Percentiles rank a stretch among this genome's conserved stretches.
Conservation (phyloP, 352 stramenopile species). For the Albugo laibachii region DNA sequence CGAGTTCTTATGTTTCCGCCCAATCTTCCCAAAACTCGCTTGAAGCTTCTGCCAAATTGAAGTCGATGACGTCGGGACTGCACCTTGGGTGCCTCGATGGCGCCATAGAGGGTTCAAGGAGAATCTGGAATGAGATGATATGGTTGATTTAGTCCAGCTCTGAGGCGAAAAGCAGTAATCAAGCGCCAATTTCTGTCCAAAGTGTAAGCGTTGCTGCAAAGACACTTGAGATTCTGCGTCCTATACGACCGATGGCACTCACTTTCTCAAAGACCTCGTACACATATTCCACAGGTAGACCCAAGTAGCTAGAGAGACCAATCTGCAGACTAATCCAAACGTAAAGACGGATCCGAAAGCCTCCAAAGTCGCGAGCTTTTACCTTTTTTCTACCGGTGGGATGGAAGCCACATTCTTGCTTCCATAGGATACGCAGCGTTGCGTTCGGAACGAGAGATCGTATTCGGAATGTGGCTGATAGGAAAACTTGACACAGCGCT, state of each 20-base stretch:
- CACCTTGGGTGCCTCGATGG: conserved; percentile 9
- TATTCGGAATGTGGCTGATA: conserved; percentile 70
- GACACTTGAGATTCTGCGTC: background rate
- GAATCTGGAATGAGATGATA: too few relatives aligned
- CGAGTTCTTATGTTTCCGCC: conserved; percentile 22
- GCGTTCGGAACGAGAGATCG: conserved; percentile 52
- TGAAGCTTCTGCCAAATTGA: conserved; percentile 69
- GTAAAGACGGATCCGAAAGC: background rate
- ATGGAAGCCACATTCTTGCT: conserved; percentile 32
- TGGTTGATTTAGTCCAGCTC: conserved; percentile 50
- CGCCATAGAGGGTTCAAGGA: conserved; percentile 26
- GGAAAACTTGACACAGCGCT: conserved; percentile 52
- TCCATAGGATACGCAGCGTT: conserved; percentile 25
- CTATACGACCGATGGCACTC: conserved; percentile 3
- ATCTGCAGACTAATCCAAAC: conserved; percentile 33
- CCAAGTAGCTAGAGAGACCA: conserved; percentile 45
- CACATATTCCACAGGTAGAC: conserved; percentile 36
- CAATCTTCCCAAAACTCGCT: conserved; percentile 41
- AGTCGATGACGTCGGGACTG: conserved; percentile 1
- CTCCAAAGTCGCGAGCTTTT: background rate
- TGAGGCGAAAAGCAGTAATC: conserved; percentile 69
- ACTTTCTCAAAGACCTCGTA: conserved; percentile 68
- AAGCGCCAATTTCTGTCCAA: conserved; percentile 66
- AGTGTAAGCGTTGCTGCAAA: conserved; percentile 45
- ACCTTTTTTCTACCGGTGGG: conserved; percentile 67